Evolutionary conservation across 768 basidiomycete genomes (phyloP).

Genomic region (Lactarius sp.): DNA sequence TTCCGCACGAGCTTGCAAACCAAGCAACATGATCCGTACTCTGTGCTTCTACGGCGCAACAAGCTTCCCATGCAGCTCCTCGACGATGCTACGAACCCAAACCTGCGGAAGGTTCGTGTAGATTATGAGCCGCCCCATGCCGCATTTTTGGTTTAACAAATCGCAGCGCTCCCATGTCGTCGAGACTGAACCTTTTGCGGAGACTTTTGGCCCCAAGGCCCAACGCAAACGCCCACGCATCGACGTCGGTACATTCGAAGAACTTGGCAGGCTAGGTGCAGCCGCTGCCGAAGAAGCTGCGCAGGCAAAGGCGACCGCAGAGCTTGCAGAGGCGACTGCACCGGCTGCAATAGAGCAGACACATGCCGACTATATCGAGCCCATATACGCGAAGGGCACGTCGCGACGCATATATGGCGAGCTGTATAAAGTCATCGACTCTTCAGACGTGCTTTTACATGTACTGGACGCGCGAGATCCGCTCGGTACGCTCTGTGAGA

Average conservation of each 20-base stretch:
- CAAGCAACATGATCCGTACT: conserved; percentile 92
- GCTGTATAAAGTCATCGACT: conserved; percentile 98
- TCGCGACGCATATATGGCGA: conserved; percentile 96
- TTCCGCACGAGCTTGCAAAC: conserved; percentile 84
- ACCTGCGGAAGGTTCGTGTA: conserved; percentile 60
- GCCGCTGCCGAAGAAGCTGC: conserved; percentile 54
- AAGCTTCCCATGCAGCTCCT: conserved; percentile 96
- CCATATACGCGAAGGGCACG: conserved; percentile 93
- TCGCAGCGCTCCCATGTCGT: conserved; percentile 84
- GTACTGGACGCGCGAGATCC: conserved; percentile 95
- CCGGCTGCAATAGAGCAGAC: conserved; percentile 46
- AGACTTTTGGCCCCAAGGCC: conserved; percentile 94
- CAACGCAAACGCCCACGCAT: conserved; percentile 87
- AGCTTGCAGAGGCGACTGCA: conserved; percentile 43
- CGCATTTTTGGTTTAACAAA: not conserved
- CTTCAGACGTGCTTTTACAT: conserved; percentile 93
- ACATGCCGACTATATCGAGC: conserved; percentile 79
- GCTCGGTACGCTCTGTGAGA: conserved; percentile 90
- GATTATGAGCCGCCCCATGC: not conserved
- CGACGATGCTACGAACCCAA: conserved; percentile 82
- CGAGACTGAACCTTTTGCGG: conserved; percentile 89
- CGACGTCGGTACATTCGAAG: conserved; percentile 88
- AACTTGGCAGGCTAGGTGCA: conserved; percentile 65
- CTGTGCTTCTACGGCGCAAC: conserved; percentile 87
- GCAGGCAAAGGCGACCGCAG: conserved; percentile 36